Conservation (phyloP, 495 filamentous ascomycete genomes). For the Penicillium ucsense region DNA sequence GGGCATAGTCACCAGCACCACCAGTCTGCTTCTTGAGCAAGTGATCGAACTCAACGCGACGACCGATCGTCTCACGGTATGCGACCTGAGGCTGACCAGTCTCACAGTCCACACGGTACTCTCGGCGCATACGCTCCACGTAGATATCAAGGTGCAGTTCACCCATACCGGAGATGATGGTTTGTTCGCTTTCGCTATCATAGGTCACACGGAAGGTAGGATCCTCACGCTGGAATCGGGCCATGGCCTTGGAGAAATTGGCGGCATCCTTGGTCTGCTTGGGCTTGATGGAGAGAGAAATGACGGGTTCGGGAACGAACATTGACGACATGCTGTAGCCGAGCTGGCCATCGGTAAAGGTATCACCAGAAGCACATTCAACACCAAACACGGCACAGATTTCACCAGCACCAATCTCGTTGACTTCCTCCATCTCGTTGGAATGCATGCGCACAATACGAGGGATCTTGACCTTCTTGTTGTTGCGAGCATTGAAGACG, state of each 20-base stretch:
- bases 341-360: conserved; percentile 91
- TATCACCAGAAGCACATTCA: conserved; percentile 96
- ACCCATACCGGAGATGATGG: conserved; percentile 98
- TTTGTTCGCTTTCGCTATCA: conserved; percentile 83
- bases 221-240: conserved; percentile 96
- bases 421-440: conserved; percentile 97
- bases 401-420: conserved; percentile 86
- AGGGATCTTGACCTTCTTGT: conserved; percentile 95
- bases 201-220: conserved; percentile 94
- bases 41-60: conserved; percentile 76
- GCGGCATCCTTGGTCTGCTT: conserved; percentile 86
- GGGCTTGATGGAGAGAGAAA: conserved; percentile 93
- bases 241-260: conserved; percentile 98
- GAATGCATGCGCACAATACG: conserved; percentile 99
- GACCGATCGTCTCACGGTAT: conserved; percentile 87
- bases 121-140: conserved; percentile 93
- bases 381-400: conserved; percentile 98
- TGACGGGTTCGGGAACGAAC: conserved; percentile 98
- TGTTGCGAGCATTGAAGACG: conserved; percentile 85
- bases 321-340: conserved; percentile 96
- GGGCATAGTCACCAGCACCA: conserved; percentile 91
- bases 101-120: conserved; percentile 90
- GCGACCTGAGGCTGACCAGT: conserved; percentile 97
- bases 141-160: conserved; percentile 97
- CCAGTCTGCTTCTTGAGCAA: conserved; percentile 94